These are phyloP conservation scores for Clavispora vitiphila DNA, from an alignment of 805 yeast species.

Conservation along the genomic window DNA sequence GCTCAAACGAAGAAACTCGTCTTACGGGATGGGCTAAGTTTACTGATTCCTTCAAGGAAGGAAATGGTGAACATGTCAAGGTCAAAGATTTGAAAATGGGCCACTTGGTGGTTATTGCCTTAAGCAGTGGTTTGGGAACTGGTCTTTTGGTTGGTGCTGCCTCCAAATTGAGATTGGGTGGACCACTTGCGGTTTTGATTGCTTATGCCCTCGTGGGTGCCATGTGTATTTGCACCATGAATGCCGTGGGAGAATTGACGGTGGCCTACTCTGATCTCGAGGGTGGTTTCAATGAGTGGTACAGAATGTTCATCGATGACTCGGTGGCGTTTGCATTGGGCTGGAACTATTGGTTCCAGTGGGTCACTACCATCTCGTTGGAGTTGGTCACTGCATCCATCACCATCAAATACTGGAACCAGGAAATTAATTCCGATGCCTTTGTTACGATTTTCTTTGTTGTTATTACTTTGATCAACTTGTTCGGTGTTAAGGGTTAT, in stretches of 20 bases:
- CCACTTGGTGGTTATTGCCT: slow-evolving; percentile 32
- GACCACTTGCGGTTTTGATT: slow-evolving; percentile 20
- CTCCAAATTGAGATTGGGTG: slow-evolving; percentile 21
- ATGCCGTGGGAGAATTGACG: slow-evolving; percentile 48
- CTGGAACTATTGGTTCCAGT: slow-evolving; percentile 34
- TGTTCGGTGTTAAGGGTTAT: slow-evolving; percentile 43
- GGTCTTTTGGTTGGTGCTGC: slow-evolving; percentile 40
- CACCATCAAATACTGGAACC: slow-evolving; percentile 56
- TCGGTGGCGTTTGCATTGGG: slow-evolving; percentile 35
- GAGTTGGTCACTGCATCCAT: slow-evolving; percentile 26
- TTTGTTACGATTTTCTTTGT: slow-evolving; percentile 51
- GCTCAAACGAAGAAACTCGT: slow-evolving; percentile 1
- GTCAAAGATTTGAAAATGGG: slow-evolving; percentile 15
- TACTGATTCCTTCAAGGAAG: slow-evolving; percentile 10
- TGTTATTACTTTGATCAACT: slow-evolving; percentile 41
- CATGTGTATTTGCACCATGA: slow-evolving; percentile 30
- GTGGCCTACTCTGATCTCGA: slow-evolving; percentile 52
- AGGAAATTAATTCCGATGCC: slow-evolving; percentile 48
- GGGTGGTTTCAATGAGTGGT: slow-evolving; percentile 27
- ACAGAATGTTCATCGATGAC: slow-evolving; percentile 30
- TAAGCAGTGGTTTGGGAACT: slow-evolving; percentile 37
- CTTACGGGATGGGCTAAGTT: slow-evolving; percentile 6
- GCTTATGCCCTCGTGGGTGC: slow-evolving; percentile 22
- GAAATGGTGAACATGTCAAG: neutral
- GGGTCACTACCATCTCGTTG: slow-evolving; percentile 19